Conservation (phyloP, 768 basidiomycete species). For the Calvatia gigantea region DNA sequence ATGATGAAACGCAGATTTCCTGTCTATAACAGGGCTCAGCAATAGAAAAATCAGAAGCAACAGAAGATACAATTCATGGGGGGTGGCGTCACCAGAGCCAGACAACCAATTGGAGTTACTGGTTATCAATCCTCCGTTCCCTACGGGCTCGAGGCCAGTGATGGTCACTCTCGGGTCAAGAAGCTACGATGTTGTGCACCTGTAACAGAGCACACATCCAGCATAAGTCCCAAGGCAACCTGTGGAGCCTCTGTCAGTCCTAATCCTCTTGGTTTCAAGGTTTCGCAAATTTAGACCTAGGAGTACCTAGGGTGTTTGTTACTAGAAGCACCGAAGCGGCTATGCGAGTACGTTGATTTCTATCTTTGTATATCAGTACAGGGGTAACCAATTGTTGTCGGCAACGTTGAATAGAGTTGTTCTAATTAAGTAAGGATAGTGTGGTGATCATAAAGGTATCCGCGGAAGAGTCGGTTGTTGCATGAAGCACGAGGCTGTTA, state of each 20-base stretch:
- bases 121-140: constrained; percentile 2
- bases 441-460: neutral
- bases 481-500: neutral
- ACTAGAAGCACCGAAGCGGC: too few relatives aligned
- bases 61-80: neutral
- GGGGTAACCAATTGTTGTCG: neutral
- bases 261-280: too few relatives aligned
- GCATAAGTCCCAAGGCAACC: too few relatives aligned
- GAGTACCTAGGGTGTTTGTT: too few relatives aligned
- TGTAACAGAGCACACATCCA: neutral
- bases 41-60: constrained; percentile 5
- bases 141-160: neutral
- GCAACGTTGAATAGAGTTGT: neutral
- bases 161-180: neutral
- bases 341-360: neutral
- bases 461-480: neutral
- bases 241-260: too few relatives aligned
- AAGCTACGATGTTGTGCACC: neutral
- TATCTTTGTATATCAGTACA: neutral
- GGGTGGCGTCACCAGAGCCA: neutral
- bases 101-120: constrained; percentile 3
- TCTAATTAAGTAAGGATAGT: constrained; percentile 2
- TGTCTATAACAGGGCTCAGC: neutral
- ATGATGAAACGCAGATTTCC: neutral
- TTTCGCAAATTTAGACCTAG: too few relatives aligned